Percentiles rank a stretch among this genome's conserved stretches.
phyloP scores from a whole-genome alignment of 2,329 filamentous ascomycete genomes.

The Sporothrix globosa region DNA sequence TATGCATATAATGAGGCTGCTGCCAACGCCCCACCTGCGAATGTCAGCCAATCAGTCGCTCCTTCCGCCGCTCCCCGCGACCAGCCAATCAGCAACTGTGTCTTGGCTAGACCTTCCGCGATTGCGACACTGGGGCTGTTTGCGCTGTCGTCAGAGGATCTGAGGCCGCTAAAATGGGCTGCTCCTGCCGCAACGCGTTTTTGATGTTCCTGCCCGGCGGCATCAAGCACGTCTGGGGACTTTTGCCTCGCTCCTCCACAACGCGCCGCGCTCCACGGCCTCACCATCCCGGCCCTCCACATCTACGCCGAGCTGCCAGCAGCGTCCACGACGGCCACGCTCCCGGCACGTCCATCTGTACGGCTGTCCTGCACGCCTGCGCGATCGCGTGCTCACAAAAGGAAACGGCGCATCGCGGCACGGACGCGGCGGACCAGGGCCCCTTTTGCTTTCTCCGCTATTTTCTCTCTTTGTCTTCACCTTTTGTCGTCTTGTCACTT shows the following conservation, averaged over 20 bases:
- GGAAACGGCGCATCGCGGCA: conserved; percentile 22
- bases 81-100: conserved; percentile 10
- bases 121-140: not conserved
- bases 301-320: conserved; percentile 13
- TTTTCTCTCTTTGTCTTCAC: not conserved
- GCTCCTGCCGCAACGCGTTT: conserved; percentile 24
- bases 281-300: conserved; percentile 8
- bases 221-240: not conserved
- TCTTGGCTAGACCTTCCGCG: not conserved
- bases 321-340: not conserved
- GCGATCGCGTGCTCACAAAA: not conserved
- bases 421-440: conserved; percentile 5
- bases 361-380: not conserved
- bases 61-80: not conserved
- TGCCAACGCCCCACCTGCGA: not conserved
- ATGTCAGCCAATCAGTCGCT: conserved; percentile 21
- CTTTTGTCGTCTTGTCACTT: not conserved
- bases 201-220: conserved; percentile 27
- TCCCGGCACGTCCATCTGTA: not conserved
- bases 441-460: not conserved
- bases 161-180: conserved; percentile 23
- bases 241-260: conserved; percentile 6
- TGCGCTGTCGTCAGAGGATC: not conserved
- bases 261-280: conserved; percentile 28
- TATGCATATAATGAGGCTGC: conserved; percentile 4